Evolutionary conservation across 2,329 filamentous ascomycete genomes (phyloP).

Genomic region (Septoria petroselini): DNA sequence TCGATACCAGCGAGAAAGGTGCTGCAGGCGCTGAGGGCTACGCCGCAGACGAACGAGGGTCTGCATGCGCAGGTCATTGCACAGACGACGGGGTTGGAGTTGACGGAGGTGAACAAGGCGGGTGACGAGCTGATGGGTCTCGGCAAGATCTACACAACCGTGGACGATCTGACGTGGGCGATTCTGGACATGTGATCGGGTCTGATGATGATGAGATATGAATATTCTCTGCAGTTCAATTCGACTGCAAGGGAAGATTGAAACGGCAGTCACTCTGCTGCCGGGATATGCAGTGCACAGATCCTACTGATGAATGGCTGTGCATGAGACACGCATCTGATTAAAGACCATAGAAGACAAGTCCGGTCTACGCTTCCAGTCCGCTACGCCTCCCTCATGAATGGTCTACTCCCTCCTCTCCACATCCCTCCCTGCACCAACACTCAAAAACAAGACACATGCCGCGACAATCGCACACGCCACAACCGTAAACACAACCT

Average conservation of each 20-base stretch:
- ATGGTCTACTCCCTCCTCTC: background rate
- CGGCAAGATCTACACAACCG: slow-evolving; percentile 82
- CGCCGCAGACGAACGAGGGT: slow-evolving; percentile 74
- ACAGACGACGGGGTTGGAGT: slow-evolving; percentile 60
- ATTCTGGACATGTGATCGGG: slow-evolving; percentile 63
- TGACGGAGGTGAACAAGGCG: slow-evolving; percentile 69
- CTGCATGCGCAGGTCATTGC: slow-evolving; percentile 77
- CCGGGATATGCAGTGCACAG: no score
- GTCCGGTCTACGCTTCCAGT: background rate
- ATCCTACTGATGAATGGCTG: no score
- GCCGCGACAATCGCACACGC: slow-evolving; percentile 63
- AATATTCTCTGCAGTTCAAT: no score
- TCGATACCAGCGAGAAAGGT: slow-evolving; percentile 61
- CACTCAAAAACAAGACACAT: slow-evolving; percentile 60
- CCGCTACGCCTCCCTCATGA: background rate
- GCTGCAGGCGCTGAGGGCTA: slow-evolving; percentile 64
- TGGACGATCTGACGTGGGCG: slow-evolving; percentile 91
- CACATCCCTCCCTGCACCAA: slow-evolving; percentile 33
- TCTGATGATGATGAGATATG: background rate
- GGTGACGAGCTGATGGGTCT: slow-evolving; percentile 73
- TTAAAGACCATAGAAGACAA: background rate
- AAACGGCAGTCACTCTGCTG: no score
- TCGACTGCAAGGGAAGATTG: no score
- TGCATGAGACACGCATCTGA: no score
- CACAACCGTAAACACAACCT: slow-evolving; percentile 66